A percentile compares a stretch with the other conserved stretches of the same genome.
These are phyloP conservation scores for Tilletia horrida DNA, from an alignment of 1,284 basidiomycete genomes.

Conservation along the genomic window DNA sequence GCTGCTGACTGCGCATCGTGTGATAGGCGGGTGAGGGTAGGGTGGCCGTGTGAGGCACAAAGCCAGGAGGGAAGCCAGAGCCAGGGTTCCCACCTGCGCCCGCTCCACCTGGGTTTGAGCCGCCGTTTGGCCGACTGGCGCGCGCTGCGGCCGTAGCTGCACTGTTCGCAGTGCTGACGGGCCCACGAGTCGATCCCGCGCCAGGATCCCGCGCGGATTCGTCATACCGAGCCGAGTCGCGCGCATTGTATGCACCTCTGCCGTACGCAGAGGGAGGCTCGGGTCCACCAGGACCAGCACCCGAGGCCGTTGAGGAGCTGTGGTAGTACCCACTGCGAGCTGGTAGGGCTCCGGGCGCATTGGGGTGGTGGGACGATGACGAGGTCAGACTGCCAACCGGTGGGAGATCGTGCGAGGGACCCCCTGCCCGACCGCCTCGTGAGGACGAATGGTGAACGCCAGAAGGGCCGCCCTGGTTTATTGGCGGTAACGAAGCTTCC, in stretches of 20 bases:
- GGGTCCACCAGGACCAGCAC: no score
- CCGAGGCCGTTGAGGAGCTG: neutral
- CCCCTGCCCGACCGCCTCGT: neutral
- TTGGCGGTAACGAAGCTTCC: slow-evolving; percentile 26
- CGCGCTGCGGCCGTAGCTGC: neutral
- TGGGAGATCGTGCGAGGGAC: no score
- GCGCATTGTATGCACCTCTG: neutral
- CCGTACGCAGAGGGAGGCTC: neutral
- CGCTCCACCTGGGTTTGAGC: neutral
- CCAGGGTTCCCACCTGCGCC: slow-evolving; percentile 1
- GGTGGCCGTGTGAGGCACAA: slow-evolving; percentile 43
- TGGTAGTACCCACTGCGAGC: neutral
- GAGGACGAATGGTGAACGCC: no score
- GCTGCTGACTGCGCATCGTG: slow-evolving; percentile 35
- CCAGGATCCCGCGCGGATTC: neutral
- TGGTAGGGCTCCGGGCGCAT: neutral
- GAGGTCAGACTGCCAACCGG: neutral
- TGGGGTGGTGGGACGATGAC: neutral
- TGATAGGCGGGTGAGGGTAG: slow-evolving; percentile 51
- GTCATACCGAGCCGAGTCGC: neutral
- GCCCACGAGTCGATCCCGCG: neutral
- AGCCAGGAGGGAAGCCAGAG: slow-evolving; percentile 22
- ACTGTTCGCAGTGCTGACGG: neutral
- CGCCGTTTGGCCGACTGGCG: slow-evolving; percentile 2
- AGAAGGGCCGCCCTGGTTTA: slow-evolving; percentile 25